These are phyloP conservation scores for Gonapodya sp. DNA, from an alignment of 192 early-diverging fungal genomes.

Conservation along the genomic window DNA sequence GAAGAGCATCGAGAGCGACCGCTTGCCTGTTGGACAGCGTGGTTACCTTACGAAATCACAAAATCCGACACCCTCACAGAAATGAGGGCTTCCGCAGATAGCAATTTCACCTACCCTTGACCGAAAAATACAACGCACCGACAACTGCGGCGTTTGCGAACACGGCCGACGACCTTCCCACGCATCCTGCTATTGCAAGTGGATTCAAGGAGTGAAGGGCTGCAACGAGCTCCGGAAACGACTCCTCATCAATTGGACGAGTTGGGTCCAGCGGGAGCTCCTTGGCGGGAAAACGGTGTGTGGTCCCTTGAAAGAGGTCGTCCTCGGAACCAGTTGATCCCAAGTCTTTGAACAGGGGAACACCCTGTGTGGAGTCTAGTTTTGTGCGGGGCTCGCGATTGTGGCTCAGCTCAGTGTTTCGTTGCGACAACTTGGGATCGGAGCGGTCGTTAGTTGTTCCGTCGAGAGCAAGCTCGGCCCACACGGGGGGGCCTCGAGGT, in stretches of 20 bases:
- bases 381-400: neutral
- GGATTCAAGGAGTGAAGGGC: slow-evolving; percentile 12
- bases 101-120: slow-evolving; percentile 32
- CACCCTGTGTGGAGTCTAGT: neutral
- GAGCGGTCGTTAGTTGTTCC: too few species aligned
- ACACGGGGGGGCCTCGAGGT: slow-evolving; percentile 8
- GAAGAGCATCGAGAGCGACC: slow-evolving; percentile 50
- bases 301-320: neutral
- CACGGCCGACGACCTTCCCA: slow-evolving; percentile 50
- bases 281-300: neutral
- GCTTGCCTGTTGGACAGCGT: slow-evolving; percentile 29
- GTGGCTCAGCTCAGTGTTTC: too few species aligned
- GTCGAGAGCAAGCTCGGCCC: neutral
- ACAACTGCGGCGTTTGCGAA: slow-evolving; percentile 71
- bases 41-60: neutral
- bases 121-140: slow-evolving; percentile 58
- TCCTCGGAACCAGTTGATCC: neutral
- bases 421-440: too few species aligned
- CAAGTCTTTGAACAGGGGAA: neutral
- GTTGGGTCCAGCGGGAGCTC: too few species aligned
- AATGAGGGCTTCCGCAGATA: too few species aligned
- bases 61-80: neutral
- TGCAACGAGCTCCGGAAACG: neutral
- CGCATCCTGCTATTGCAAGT: slow-evolving; percentile 13
- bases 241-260: neutral